A percentile compares a stretch with the other conserved stretches of the same genome.
phyloP scores from a whole-genome alignment of 208 protist species.

The Phytomonas francai region DNA sequence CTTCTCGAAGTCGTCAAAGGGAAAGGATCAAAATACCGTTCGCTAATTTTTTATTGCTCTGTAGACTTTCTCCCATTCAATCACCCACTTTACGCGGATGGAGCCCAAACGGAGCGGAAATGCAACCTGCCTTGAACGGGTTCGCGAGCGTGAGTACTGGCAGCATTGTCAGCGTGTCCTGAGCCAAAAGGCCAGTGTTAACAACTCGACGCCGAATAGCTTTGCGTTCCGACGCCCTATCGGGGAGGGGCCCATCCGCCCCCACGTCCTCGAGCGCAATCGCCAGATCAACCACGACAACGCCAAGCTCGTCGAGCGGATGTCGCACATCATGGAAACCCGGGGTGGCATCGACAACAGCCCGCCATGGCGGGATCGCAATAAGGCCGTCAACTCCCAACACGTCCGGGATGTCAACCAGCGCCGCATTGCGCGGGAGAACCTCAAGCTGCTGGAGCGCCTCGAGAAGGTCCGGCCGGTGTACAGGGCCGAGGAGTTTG shows the following conservation, averaged over 20 bases:
- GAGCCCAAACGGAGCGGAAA: constrained; percentile 16
- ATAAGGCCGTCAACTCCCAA: constrained; percentile 37
- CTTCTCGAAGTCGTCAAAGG: too few species aligned
- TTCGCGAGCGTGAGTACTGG: constrained; percentile 35
- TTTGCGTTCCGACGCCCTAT: constrained; percentile 24
- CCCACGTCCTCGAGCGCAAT: constrained; percentile 18
- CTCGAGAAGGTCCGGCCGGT: constrained; percentile 34
- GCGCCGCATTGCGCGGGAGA: constrained; percentile 37
- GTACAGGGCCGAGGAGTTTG: constrained; percentile 38
- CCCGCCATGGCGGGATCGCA: constrained; percentile 44
- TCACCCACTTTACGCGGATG: constrained; percentile 8
- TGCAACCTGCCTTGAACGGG: constrained; percentile 18
- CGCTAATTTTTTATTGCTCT: too few species aligned
- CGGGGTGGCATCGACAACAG: constrained; percentile 53
- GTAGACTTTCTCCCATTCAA: background rate
- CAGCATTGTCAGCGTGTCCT: constrained; percentile 48
- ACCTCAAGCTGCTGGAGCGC: constrained; percentile 40
- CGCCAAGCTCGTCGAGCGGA: constrained; percentile 39
- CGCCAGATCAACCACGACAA: constrained; percentile 47
- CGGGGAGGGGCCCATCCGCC: constrained; percentile 20
- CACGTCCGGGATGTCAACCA: constrained; percentile 26
- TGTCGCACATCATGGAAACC: constrained; percentile 59
- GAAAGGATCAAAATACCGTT: too few species aligned
- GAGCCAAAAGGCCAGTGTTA: constrained; percentile 28
- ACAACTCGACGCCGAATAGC: constrained; percentile 35